Evolutionary conservation across 345 rosid genomes (phyloP), one percentile per base, ranked within the genome.

Genomic region (Sisymbrium irio): DNA sequence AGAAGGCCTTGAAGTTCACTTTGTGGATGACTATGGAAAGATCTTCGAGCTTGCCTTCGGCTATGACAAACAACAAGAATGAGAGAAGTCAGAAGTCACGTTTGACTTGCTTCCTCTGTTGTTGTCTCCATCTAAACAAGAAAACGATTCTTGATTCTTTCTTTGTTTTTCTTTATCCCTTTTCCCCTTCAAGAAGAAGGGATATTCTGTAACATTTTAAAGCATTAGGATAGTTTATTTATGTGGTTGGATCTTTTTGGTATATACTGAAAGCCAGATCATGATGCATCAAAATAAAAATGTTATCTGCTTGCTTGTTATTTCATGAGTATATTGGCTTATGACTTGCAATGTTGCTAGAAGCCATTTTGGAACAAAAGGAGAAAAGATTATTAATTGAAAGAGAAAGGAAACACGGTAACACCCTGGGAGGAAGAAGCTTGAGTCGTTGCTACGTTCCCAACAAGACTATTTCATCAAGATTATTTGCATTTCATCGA

Each of bases 1-100:
- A 69, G 94, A 92, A 82, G 98, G 99, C 54, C 85, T 92, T 25
- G 94, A 95, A 32, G 99, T 90, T 42, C 97, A 95, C 82, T 95
- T 95, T 58, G 98, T 90, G 4, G 92, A 90, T 49, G 82, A 86
- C 19, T 95, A 89, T 71, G 78, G 61, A 62, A 87, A 89, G 81
- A 89, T 95, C 78, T 84, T 81, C 3, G 54, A 80, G 27, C 65
- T 90, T 65, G 99, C 98, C 42, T 87, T 95, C 11, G 73, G 76
- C 5, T 77, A 78, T 41, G 88, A 81, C 37, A 55, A 76, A 63
- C 76, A 64, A 39, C 39, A 64, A 30, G 54, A 58, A 22, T 77
- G 39, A 70, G 25, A 28, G 6, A 42, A 62, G n/a, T 42, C 28
- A 47, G 0, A 9, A 46, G 40, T 25, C 62, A 36, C 71, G n/a